Percentiles rank a stretch among this genome's conserved stretches.
These are phyloP conservation scores for Fraxinus pennsylvanica DNA, from an alignment of 257 asterid genomes.

Conservation along the genomic window DNA sequence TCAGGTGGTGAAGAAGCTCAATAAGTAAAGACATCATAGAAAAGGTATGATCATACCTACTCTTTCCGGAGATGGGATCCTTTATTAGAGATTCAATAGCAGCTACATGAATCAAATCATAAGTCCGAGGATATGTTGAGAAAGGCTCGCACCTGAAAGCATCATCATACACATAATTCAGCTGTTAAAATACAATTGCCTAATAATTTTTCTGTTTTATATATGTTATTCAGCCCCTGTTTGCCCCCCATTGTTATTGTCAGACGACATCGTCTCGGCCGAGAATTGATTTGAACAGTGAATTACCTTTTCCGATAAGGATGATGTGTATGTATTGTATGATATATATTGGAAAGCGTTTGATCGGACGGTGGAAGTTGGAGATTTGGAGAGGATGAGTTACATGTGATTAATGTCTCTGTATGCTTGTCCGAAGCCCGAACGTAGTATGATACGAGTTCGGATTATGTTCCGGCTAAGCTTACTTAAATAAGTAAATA, in stretches of 20 bases:
- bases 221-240: background rate
- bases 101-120: constrained; percentile 86
- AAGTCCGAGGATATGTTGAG: constrained; percentile 95
- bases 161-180: constrained; percentile 26
- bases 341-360: background rate
- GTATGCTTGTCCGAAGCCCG: too few relatives aligned
- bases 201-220: background rate
- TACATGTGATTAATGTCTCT: background rate
- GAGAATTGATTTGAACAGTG: constrained; percentile 6
- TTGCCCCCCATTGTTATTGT: constrained; percentile 10
- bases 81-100: constrained; percentile 71
- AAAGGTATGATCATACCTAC: constrained; percentile 49
- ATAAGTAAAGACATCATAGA: background rate
- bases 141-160: constrained; percentile 95
- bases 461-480: too few relatives aligned
- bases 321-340: background rate
- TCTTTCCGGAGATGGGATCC: constrained; percentile 66
- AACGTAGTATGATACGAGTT: too few relatives aligned
- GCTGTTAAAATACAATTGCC: constrained; percentile 8
- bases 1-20: background rate
- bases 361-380: constrained; percentile 27
- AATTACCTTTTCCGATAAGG: constrained; percentile 12
- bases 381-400: background rate
- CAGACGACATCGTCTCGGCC: constrained; percentile 43
- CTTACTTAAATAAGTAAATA: too few relatives aligned